A percentile compares a stretch with the other conserved stretches of the same genome.
Evolutionary conservation across 495 filamentous ascomycete species (phyloP).

Genomic region (Lineolata rhizophorae): DNA sequence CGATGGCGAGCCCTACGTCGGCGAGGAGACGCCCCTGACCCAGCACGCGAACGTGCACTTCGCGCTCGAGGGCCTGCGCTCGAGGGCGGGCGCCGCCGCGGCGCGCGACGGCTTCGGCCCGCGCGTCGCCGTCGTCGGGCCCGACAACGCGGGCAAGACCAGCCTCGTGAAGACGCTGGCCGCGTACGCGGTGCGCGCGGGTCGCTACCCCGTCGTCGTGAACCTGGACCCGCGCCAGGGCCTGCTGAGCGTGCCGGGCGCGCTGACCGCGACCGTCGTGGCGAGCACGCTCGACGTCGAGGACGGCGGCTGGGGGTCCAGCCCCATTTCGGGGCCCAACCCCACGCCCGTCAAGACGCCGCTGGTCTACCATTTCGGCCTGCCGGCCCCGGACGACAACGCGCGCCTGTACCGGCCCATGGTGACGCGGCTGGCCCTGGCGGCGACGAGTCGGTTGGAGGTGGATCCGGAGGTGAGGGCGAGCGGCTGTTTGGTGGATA

Average conservation of each 20-base stretch:
- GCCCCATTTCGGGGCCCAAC: constrained; percentile 75
- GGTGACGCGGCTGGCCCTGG: constrained; percentile 54
- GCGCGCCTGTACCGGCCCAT: constrained; percentile 42
- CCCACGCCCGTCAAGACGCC: constrained; percentile 77
- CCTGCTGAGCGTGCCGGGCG: constrained; percentile 67
- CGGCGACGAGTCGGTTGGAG: constrained; percentile 55
- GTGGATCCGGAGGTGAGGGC: constrained; percentile 48
- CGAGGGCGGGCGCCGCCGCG: constrained; percentile 24
- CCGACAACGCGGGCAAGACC: constrained; percentile 66
- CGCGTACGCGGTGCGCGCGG: constrained; percentile 55
- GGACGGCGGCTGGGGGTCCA: constrained; percentile 65
- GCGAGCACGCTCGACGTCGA: constrained; percentile 71
- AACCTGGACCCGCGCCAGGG: constrained; percentile 76
- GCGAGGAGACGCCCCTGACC: constrained; percentile 69
- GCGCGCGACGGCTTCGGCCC: constrained; percentile 30
- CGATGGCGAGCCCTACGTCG: constrained; percentile 50
- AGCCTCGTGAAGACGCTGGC: constrained; percentile 63
- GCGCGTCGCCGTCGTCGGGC: constrained; percentile 65
- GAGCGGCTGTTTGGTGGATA: constrained; percentile 72
- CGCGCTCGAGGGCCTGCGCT: constrained; percentile 46
- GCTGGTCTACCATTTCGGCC: constrained; percentile 75
- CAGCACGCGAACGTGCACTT: constrained; percentile 76
- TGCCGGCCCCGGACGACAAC: constrained; percentile 53
- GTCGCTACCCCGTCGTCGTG: constrained; percentile 59
- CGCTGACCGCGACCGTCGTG: constrained; percentile 42